Conservation (phyloP, 2,329 filamentous ascomycete species). For the Fusarium liriodendri region DNA sequence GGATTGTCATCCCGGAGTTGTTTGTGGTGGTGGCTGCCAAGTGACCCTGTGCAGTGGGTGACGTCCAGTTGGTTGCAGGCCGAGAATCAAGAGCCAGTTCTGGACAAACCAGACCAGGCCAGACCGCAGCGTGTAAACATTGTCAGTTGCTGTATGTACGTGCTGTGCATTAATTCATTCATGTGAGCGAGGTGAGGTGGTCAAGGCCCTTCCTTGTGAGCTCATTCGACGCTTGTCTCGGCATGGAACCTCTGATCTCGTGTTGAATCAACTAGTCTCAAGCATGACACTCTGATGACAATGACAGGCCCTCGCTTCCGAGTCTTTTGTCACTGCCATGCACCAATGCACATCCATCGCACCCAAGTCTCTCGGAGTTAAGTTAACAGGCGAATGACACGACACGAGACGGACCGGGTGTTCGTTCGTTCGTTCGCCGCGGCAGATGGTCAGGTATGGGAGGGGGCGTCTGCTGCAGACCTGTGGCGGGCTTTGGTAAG, state of each 20-base stretch:
- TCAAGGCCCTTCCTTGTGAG: background rate
- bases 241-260: background rate
- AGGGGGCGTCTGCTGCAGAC: constrained; percentile 18
- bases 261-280: background rate
- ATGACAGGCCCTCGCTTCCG: background rate
- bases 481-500: constrained; percentile 28
- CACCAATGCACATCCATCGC: background rate
- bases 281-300: background rate
- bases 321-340: background rate
- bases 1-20: constrained; percentile 2
- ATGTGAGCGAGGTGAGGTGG: background rate
- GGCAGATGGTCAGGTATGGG: constrained; percentile 23
- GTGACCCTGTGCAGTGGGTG: background rate
- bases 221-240: background rate
- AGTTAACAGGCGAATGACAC: constrained; percentile 22
- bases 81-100: background rate
- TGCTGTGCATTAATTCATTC: background rate
- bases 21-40: background rate
- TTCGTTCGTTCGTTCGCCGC: constrained; percentile 29
- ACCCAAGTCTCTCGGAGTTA: constrained; percentile 25
- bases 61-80: background rate
- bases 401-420: constrained; percentile 27
- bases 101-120: background rate
- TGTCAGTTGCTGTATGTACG: background rate
- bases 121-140: background rate